phyloP scores from a whole-genome alignment of 306 rosid genomes.

The Sphenostylis stenocarpa region DNA sequence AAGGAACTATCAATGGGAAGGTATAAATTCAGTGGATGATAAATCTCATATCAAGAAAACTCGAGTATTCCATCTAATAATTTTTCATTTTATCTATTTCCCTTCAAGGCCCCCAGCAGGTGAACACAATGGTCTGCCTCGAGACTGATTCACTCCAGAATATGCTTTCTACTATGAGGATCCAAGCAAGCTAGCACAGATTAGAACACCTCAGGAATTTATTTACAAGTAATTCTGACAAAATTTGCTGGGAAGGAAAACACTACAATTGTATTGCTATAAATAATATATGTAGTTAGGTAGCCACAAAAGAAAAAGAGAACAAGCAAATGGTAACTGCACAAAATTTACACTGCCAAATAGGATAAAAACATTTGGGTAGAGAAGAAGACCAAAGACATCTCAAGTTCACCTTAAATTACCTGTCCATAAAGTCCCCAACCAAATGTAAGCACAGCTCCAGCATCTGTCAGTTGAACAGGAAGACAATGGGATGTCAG shows the following conservation, averaged over 20 bases:
- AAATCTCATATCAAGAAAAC: conserved; percentile 21
- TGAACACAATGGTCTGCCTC: conserved; percentile 3
- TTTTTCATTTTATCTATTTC: not conserved
- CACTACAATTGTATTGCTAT: not conserved
- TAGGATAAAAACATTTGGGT: conserved; percentile 20
- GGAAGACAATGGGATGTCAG: conserved; percentile 16
- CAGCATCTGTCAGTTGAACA: conserved; percentile 65
- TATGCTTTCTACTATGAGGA: conserved; percentile 7
- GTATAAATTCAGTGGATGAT: conserved; percentile 6
- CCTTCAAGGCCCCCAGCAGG: not conserved
- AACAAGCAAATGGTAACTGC: not conserved
- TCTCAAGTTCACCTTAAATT: conserved; percentile 38
- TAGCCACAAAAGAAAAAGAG: not conserved
- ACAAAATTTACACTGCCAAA: conserved; percentile 17
- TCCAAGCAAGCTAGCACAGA: conserved; percentile 20
- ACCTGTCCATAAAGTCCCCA: conserved; percentile 99
- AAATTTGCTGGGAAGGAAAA: not conserved
- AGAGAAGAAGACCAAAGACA: conserved; percentile 5
- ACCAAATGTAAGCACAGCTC: conserved; percentile 86
- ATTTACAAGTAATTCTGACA: not conserved
- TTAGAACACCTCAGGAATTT: not conserved
- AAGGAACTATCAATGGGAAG: conserved; percentile 9
- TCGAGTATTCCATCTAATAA: conserved; percentile 1
- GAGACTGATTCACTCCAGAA: conserved; percentile 11
- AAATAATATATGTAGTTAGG: not conserved